Evolutionary conservation across 345 rosid species (phyloP), one percentile per base, ranked within the genome.

Genomic region (Eutrema japonicum): DNA sequence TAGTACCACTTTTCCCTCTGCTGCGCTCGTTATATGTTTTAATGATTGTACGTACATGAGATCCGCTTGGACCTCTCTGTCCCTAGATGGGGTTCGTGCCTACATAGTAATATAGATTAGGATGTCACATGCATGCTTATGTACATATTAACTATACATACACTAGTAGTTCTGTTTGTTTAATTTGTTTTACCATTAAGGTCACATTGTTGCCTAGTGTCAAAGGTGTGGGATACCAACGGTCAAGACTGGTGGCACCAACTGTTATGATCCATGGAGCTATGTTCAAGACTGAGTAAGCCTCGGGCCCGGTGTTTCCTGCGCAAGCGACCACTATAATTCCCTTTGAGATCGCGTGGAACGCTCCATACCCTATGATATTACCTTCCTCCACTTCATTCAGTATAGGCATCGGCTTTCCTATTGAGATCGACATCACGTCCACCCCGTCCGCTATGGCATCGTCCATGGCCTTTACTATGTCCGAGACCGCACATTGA

Each of bases 191-290:
- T 74, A 66, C 78, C 78, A 74, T 16, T 49, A 74, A 0, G 5
- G 78, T 74, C 38, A 66, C 64, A 12, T 80, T 77, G 75, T 77
- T 80, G 45, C 85, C 90, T 10, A 88, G 84, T 47, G 65, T 53
- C 50, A 83, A 37, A 37, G 73, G 66, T n/a, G 86, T 68, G 2
- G 79, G 77, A 64, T 79, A 85, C 59, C 74, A 65, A 12, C 88
- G 74, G 61, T 88, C 93, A 3, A 83, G 77, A n/a, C 71, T 68
- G 22, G 75, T 82, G 3, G 88, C 88, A 8, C 80, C 93, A 0
- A 86, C 89, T 5, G 83, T 83, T 32, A 84, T 60, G 13, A 85
- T 53, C 93, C 86, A 86, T 5, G 88, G 90, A 11, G 87, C 79
- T 7, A 82, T 79, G 68, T 83, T 82, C 9, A 64, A 53, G 14